Evolutionary conservation across 768 basidiomycete species (phyloP).

Genomic region (Leccinum rimulosum): DNA sequence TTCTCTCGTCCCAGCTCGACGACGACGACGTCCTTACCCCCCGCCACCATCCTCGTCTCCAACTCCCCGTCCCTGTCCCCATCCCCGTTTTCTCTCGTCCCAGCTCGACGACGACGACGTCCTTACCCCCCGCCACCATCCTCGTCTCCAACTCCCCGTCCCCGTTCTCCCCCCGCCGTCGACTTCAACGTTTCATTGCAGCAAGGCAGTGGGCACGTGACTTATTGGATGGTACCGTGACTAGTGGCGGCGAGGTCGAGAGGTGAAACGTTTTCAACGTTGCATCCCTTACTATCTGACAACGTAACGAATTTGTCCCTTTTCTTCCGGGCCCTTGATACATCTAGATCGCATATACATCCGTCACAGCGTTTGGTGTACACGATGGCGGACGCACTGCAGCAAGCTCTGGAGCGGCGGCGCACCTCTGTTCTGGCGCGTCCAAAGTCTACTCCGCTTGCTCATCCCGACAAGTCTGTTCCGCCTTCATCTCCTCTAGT

Average conservation of each 20-base stretch:
- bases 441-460: slow-evolving; percentile 11
- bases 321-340: not conserved
- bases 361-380: not conserved
- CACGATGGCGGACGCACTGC: not conserved
- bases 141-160: too few species aligned
- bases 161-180: too few species aligned
- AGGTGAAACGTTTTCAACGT: not conserved
- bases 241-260: not conserved
- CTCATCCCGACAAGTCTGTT: slow-evolving; percentile 7
- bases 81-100: too few species aligned
- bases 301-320: not conserved
- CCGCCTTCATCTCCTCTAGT: slow-evolving; percentile 2
- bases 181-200: too few species aligned
- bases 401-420: not conserved
- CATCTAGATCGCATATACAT: not conserved
- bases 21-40: too few species aligned
- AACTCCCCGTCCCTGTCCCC: too few species aligned
- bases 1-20: too few species aligned
- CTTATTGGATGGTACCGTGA: not conserved
- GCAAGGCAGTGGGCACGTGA: slow-evolving; percentile 8
- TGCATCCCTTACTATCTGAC: not conserved
- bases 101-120: too few species aligned
- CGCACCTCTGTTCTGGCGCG: not conserved
- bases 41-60: too few species aligned
- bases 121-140: too few species aligned